Percentiles rank a stretch among this genome's conserved stretches.
These are phyloP conservation scores for Ascosphaera pollenicola DNA, from an alignment of 2,329 filamentous ascomycete genomes.

Conservation along the genomic window DNA sequence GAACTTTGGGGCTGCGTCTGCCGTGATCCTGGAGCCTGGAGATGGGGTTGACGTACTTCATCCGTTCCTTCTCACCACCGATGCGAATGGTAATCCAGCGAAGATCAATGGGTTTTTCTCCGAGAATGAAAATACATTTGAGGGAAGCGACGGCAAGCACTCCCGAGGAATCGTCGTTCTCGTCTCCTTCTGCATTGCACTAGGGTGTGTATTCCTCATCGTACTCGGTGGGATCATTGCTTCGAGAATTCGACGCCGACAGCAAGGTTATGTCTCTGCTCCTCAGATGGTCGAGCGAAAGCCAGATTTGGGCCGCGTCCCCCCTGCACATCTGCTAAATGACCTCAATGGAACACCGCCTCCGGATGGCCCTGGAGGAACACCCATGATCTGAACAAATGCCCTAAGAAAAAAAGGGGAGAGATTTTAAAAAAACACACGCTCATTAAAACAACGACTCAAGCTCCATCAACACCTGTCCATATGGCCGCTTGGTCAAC, in stretches of 20 bases:
- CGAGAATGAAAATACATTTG: slow-evolving; percentile 58
- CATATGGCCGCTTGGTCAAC: neutral
- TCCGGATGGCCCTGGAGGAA: neutral
- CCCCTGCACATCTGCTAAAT: slow-evolving; percentile 25
- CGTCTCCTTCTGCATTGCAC: slow-evolving; percentile 24
- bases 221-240: slow-evolving; percentile 24
- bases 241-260: slow-evolving; percentile 24
- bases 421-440: neutral
- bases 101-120: slow-evolving; percentile 68
- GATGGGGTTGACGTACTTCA: slow-evolving; percentile 60
- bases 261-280: slow-evolving; percentile 24
- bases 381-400: neutral
- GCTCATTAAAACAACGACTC: neutral
- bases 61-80: slow-evolving; percentile 63
- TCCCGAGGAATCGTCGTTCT: slow-evolving; percentile 24
- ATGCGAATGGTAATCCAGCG: slow-evolving; percentile 39
- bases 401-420: neutral
- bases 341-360: neutral
- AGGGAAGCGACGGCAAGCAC: slow-evolving; percentile 19
- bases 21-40: slow-evolving; percentile 56
- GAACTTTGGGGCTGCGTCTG: slow-evolving; percentile 59
- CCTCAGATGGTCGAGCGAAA: slow-evolving; percentile 25
- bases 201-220: slow-evolving; percentile 26
- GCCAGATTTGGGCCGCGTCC: slow-evolving; percentile 22
- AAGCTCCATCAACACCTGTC: neutral